Base-by-base conservation (phyloP, 2,329 filamentous ascomycete genomes). In the Aspergillus fumigatus region DNA sequence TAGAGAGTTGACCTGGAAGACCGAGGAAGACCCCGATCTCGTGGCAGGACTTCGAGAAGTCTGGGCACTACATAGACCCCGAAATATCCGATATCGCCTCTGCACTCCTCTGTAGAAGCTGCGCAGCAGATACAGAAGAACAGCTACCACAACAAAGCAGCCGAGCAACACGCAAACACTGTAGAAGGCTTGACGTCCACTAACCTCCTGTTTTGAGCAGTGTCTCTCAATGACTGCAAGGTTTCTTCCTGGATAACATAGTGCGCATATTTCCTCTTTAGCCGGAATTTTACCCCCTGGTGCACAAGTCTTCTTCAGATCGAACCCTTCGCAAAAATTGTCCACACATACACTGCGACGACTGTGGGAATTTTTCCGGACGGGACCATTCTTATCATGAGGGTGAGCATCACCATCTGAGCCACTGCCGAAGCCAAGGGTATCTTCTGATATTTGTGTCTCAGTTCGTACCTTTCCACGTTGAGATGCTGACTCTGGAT, bases 161-260 rank as follows among this genome's bases (percentile, higher is more conserved):
- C 58, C 55, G 19, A 62, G 51, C 14, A 59, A 32, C n/a, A 53
- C 52, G n/a, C 55, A 59, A 35, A 61, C 40, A 26, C 58, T 38
- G 51, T 59, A 60, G 35, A 63, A 62, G 40, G 51, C 58, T 51
- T 51, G 53, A 25, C 51, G 50, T 47, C 62, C 60, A 27, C 43
- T 43, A 10, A 49, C 49, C 53, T 53, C 53, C 56, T 51, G 59
- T 32, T 51, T 55, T 27, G 53, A 51, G 43, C 62, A 64, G 53
- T 59, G 56, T 23, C 41, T 48, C 32, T 50, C 55, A 32, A 59
- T 61, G 29, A 58, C 55, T 14, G 23, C 43, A 14, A 48, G 21
- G 23, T 61, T 53, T n/a, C 41, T 54, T 19, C 41, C 55, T 26
- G 60, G 60, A 55, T 59, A 61, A 27, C 62, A 62, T 51, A 59